A percentile compares a stretch with the other conserved stretches of the same genome.
Evolutionary conservation across 1,284 basidiomycete species (phyloP).

Genomic region (Moniliella sp.): DNA sequence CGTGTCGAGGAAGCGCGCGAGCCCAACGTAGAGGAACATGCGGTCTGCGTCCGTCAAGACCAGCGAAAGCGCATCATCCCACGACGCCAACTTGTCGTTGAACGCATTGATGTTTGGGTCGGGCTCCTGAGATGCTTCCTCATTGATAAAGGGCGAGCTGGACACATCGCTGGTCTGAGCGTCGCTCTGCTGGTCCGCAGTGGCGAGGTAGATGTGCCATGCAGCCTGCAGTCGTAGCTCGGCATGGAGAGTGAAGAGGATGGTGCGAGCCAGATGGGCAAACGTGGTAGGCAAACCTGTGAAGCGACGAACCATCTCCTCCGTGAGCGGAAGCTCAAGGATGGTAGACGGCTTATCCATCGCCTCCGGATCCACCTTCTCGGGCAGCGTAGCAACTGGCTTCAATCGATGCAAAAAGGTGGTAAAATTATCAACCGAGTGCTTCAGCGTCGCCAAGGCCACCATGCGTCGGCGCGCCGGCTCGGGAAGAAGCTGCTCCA

Average conservation of each 20-base stretch:
- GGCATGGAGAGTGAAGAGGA: slow-evolving; percentile 67
- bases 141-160: slow-evolving; percentile 24
- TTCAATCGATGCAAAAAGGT: slow-evolving; percentile 12
- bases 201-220: slow-evolving; percentile 56
- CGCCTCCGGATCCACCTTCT: no score
- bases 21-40: slow-evolving; percentile 66
- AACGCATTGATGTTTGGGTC: slow-evolving; percentile 73
- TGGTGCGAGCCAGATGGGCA: slow-evolving; percentile 60
- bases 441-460: slow-evolving; percentile 57
- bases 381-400: slow-evolving; percentile 32
- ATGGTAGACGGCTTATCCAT: no score
- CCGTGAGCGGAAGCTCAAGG: slow-evolving; percentile 14
- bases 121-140: slow-evolving; percentile 56
- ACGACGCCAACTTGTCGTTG: slow-evolving; percentile 56
- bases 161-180: no score
- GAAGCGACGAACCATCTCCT: slow-evolving; percentile 9
- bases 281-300: slow-evolving; percentile 77
- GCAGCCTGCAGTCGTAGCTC: slow-evolving; percentile 69
- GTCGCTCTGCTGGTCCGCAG: slow-evolving; percentile 37
- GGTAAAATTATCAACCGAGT: slow-evolving; percentile 40
- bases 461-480: slow-evolving; percentile 54
- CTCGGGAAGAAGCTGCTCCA: no score
- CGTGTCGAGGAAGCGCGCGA: slow-evolving; percentile 67
- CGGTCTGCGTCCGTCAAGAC: slow-evolving; percentile 7
- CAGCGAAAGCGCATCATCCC: slow-evolving; percentile 43